Percentiles rank a stretch among this genome's conserved stretches.
Conservation (phyloP, 2,329 filamentous ascomycete genomes). For the Aspergillus brasiliensis region DNA sequence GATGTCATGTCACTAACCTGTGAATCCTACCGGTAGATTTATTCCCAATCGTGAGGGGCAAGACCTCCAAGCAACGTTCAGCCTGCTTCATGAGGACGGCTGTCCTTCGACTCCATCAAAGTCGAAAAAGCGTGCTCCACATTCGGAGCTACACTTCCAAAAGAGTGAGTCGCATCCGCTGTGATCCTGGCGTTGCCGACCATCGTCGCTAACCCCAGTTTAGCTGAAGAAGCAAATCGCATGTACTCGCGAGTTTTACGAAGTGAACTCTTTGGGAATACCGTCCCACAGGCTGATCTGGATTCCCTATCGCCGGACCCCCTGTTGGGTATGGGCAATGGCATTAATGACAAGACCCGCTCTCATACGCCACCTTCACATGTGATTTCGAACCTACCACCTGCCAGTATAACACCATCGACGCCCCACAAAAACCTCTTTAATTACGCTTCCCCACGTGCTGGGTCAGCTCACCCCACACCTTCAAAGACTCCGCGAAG, state of each 20-base stretch:
- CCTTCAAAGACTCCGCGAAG: slow-evolving; percentile 88
- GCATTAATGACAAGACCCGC: slow-evolving; percentile 66
- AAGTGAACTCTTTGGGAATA: slow-evolving; percentile 87
- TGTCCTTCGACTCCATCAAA: slow-evolving; percentile 89
- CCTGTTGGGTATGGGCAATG: slow-evolving; percentile 46
- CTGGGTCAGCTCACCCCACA: slow-evolving; percentile 79
- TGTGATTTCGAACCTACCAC: slow-evolving; percentile 64
- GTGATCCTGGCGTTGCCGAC: neutral
- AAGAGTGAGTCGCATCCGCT: slow-evolving; percentile 64
- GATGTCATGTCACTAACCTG: slow-evolving; percentile 12
- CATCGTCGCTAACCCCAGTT: slow-evolving; percentile 16
- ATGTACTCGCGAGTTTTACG: slow-evolving; percentile 87
- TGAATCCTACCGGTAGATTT: slow-evolving; percentile 62
- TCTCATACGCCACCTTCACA: slow-evolving; percentile 80
- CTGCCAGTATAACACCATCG: slow-evolving; percentile 78
- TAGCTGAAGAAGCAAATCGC: slow-evolving; percentile 89
- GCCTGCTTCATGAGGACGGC: slow-evolving; percentile 84
- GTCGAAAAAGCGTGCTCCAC: slow-evolving; percentile 78
- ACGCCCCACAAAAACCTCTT: slow-evolving; percentile 98
- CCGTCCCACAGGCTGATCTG: slow-evolving; percentile 78
- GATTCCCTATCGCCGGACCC: slow-evolving; percentile 64
- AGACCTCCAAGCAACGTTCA: slow-evolving; percentile 91
- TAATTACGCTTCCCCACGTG: slow-evolving; percentile 77
- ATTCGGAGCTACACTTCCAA: slow-evolving; percentile 92
- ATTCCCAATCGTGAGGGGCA: slow-evolving; percentile 93